Conservation (phyloP, 306 rosid genomes). For the Ceratonia siliqua region DNA sequence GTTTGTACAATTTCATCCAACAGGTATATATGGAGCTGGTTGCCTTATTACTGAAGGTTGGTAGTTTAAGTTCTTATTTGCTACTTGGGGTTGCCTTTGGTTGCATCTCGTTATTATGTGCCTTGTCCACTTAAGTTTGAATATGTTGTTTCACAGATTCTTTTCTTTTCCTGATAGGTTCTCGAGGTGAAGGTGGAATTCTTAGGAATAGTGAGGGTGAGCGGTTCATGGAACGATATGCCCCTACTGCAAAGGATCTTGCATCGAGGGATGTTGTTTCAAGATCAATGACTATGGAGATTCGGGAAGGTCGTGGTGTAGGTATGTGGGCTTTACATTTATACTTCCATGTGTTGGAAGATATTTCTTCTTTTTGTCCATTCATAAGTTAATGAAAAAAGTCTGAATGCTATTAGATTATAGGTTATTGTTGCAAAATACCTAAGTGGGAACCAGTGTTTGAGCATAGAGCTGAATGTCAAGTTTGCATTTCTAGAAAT, state of each 20-base stretch:
- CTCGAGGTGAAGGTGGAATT: conserved; percentile 99
- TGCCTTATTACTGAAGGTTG: conserved; percentile 96
- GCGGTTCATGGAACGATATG: conserved; percentile 97
- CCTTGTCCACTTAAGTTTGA: conserved; percentile 21
- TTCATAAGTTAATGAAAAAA: not conserved
- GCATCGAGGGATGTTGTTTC: conserved; percentile 97
- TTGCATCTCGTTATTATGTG: conserved; percentile 26
- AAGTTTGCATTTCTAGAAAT: not conserved
- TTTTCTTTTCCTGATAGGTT: conserved; percentile 58
- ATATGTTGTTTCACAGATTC: conserved; percentile 22
- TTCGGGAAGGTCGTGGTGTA: conserved; percentile 96
- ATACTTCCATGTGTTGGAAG: not conserved
- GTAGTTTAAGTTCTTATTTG: conserved; percentile 29
- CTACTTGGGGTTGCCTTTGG: conserved; percentile 9
- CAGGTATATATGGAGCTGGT: conserved; percentile 98
- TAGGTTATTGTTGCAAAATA: not conserved
- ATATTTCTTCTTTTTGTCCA: not conserved
- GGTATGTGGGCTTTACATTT: conserved; percentile 52
- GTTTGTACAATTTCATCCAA: conserved; percentile 97
- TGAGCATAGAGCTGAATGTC: not conserved
- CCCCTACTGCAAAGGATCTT: conserved; percentile 98
- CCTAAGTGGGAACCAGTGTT: not conserved
- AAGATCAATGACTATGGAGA: conserved; percentile 98
- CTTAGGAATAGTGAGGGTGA: conserved; percentile 96
- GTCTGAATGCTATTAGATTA: conserved; percentile 11